Conservation (phyloP, 768 basidiomycete species). For the Pleurotus citrinopileatus region DNA sequence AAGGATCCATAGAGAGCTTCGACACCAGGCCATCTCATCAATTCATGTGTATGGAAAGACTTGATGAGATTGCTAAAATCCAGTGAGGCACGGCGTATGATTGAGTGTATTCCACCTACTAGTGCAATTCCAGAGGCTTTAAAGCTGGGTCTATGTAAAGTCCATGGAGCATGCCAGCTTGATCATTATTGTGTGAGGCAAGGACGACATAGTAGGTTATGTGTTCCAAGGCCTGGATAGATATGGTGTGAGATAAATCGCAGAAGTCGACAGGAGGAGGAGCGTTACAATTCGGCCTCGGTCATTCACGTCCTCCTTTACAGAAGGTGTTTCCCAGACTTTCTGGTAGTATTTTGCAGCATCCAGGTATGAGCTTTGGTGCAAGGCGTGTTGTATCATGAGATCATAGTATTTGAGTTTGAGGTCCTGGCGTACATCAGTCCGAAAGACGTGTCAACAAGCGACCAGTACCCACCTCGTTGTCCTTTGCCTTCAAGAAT, state of each 20-base stretch:
- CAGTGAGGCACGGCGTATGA: conserved; percentile 13
- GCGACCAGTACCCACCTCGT: conserved; percentile 57
- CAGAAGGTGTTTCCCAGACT: conserved; percentile 95
- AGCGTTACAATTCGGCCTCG: conserved; percentile 64
- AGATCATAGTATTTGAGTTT: conserved; percentile 96
- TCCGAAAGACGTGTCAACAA: background rate
- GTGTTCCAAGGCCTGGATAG: conserved; percentile 79
- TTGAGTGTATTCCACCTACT: conserved; percentile 44
- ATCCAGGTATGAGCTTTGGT: conserved; percentile 83
- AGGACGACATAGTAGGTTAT: conserved; percentile 94
- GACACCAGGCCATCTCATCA: conserved; percentile 98
- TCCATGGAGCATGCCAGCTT: conserved; percentile 94
- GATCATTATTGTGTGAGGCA: conserved; percentile 94
- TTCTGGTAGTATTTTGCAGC: conserved; percentile 95
- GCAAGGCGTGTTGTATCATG: conserved; percentile 93
- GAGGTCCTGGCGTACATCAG: conserved; percentile 59
- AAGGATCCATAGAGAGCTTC: conserved; percentile 84
- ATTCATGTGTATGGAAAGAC: conserved; percentile 87
- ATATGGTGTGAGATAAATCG: conserved; percentile 10
- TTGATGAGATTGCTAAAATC: conserved; percentile 80
- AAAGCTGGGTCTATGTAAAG: conserved; percentile 78
- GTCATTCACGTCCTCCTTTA: conserved; percentile 76
- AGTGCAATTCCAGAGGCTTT: conserved; percentile 77
- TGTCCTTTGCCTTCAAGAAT: conserved; percentile 85
- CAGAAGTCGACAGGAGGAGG: conserved; percentile 1